A percentile compares a stretch with the other conserved stretches of the same genome.
Conservation (phyloP, 495 filamentous ascomycete species). For the Penicillium ochrochloron region DNA sequence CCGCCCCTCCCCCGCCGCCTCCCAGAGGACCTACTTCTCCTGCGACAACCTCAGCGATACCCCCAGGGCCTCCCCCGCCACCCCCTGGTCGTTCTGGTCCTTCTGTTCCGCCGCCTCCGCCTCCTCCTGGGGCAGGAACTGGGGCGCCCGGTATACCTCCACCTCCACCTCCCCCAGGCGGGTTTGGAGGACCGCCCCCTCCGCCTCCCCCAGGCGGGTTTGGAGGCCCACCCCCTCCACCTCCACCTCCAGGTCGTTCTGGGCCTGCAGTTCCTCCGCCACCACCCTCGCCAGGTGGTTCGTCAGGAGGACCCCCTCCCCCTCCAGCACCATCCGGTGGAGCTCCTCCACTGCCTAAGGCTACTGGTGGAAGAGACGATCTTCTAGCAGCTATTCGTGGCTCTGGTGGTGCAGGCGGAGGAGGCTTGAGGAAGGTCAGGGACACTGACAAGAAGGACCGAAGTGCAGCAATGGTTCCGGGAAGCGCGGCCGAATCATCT, state of each 20-base stretch:
- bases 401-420: slow-evolving; percentile 70
- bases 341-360: slow-evolving; percentile 59
- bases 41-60: slow-evolving; percentile 9
- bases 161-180: slow-evolving; percentile 43
- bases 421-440: slow-evolving; percentile 79
- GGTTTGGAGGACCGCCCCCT: slow-evolving; percentile 39
- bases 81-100: slow-evolving; percentile 20
- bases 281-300: slow-evolving; percentile 49
- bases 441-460: slow-evolving; percentile 78
- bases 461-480: slow-evolving; percentile 71
- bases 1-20: slow-evolving; percentile 26
- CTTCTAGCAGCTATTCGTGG: slow-evolving; percentile 82
- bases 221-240: slow-evolving; percentile 38
- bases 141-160: slow-evolving; percentile 46
- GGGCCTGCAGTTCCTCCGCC: slow-evolving; percentile 39
- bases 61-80: slow-evolving; percentile 26
- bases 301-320: slow-evolving; percentile 63
- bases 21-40: slow-evolving; percentile 33
- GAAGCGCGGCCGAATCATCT: slow-evolving; percentile 55
- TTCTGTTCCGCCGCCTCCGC: slow-evolving; percentile 40
- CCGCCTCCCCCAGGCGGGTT: slow-evolving; percentile 38
- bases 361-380: slow-evolving; percentile 59
- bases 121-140: slow-evolving; percentile 32
- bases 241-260: slow-evolving; percentile 39
- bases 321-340: slow-evolving; percentile 65